phyloP scores from a whole-genome alignment of 2,329 filamentous ascomycete genomes.

The Scleromitrula shiraiana region DNA sequence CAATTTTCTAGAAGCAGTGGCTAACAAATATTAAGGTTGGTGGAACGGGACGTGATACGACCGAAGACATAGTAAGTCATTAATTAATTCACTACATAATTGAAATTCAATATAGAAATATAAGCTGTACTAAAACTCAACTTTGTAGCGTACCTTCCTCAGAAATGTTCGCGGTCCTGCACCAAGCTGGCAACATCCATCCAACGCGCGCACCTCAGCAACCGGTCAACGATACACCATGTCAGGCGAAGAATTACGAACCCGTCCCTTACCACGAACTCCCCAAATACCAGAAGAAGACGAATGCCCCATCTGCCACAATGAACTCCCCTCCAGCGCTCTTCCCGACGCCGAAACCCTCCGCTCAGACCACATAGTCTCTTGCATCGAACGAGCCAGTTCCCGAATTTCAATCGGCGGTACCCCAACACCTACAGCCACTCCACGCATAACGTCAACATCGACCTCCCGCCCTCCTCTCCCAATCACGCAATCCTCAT shows the following conservation, averaged over 20 bases:
- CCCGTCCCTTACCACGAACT: conserved; percentile 15
- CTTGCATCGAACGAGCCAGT: conserved; percentile 39
- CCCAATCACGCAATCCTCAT: conserved; percentile 14
- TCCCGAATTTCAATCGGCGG: conserved; percentile 9
- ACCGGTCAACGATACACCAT: conserved; percentile 7
- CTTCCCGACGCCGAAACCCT: conserved; percentile 46
- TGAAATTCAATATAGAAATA: not conserved
- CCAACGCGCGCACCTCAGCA: not conserved
- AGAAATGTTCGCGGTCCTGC: conserved; percentile 3
- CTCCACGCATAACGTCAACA: conserved; percentile 9
- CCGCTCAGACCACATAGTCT: conserved; percentile 50
- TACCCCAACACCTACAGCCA: conserved; percentile 2
- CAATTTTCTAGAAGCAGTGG: not conserved
- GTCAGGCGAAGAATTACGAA: conserved; percentile 5
- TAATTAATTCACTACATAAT: not conserved
- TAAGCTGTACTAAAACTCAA: not conserved
- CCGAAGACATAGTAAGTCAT: conserved; percentile 8
- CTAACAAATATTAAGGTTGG: not conserved
- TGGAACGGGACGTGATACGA: conserved; percentile 3
- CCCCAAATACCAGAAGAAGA: conserved; percentile 60
- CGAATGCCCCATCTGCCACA: conserved; percentile 70
- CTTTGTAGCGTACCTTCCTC: conserved; percentile 2
- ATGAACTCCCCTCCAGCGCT: conserved; percentile 54
- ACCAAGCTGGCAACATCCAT: not conserved
- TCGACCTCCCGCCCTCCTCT: conserved; percentile 4